Conservation (phyloP, 2,329 filamentous ascomycete species). For the Fusarium siculi region DNA sequence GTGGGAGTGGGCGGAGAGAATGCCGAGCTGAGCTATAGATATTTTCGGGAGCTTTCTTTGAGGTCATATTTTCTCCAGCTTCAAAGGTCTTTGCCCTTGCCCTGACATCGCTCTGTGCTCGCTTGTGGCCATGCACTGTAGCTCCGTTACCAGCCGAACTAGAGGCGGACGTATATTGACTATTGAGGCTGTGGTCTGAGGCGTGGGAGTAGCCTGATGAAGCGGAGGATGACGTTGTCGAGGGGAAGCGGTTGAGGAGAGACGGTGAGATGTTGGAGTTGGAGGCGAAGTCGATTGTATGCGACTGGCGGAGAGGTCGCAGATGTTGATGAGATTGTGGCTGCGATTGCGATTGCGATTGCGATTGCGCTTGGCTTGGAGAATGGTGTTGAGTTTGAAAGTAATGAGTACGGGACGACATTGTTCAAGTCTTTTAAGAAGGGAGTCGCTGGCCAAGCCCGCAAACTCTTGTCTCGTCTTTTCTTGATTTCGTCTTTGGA, state of each 20-base stretch:
- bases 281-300: slow-evolving; percentile 59
- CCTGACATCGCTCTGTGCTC: slow-evolving; percentile 78
- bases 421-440: slow-evolving; percentile 48
- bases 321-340: slow-evolving; percentile 27
- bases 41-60: slow-evolving; percentile 64
- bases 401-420: slow-evolving; percentile 68
- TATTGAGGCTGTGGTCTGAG: slow-evolving; percentile 66
- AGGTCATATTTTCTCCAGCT: slow-evolving; percentile 55
- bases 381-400: slow-evolving; percentile 37
- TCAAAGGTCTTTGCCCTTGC: slow-evolving; percentile 63
- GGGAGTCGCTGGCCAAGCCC: slow-evolving; percentile 35
- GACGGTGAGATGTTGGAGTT: slow-evolving; percentile 51
- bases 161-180: slow-evolving; percentile 78
- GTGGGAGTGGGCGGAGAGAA: slow-evolving; percentile 79
- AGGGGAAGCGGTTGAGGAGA: slow-evolving; percentile 69
- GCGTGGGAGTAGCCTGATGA: slow-evolving; percentile 74
- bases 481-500: slow-evolving; percentile 10
- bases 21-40: slow-evolving; percentile 79
- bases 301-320: slow-evolving; percentile 62
- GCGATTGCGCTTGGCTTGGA: slow-evolving; percentile 24
- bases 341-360: slow-evolving; percentile 27
- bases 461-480: slow-evolving; percentile 26
- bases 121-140: slow-evolving; percentile 68
- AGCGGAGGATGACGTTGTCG: slow-evolving; percentile 76
- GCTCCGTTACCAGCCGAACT: slow-evolving; percentile 59